phyloP scores from a whole-genome alignment of 2,329 filamentous ascomycete species.

The Talaromyces sp. region DNA sequence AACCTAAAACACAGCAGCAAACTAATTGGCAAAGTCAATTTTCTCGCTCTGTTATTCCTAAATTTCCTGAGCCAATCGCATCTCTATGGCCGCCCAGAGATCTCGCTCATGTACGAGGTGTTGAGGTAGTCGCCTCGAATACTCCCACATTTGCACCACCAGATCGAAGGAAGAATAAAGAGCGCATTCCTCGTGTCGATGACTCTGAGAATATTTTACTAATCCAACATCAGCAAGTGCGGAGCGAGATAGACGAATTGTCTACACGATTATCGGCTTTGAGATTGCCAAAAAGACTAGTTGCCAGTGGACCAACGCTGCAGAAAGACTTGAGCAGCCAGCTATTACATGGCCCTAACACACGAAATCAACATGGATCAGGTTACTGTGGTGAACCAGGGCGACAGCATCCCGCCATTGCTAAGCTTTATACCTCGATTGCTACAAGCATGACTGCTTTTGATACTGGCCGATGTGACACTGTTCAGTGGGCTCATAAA shows the following conservation, averaged over 20 bases:
- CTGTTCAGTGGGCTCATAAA: constrained; percentile 70
- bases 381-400: constrained; percentile 6
- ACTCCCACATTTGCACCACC: neutral
- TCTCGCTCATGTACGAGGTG: constrained; percentile 47
- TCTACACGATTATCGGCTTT: constrained; percentile 12
- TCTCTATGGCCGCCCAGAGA: constrained; percentile 35
- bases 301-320: constrained; percentile 24
- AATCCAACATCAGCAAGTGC: constrained; percentile 6
- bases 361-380: constrained; percentile 4
- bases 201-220: constrained; percentile 29
- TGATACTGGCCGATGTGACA: constrained; percentile 71
- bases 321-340: constrained; percentile 23
- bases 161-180: constrained; percentile 34
- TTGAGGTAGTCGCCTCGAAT: neutral
- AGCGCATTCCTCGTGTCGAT: constrained; percentile 24
- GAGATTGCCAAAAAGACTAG: constrained; percentile 23
- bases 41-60: constrained; percentile 18
- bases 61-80: constrained; percentile 26
- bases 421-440: constrained; percentile 55
- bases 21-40: neutral
- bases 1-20: neutral
- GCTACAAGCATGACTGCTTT: constrained; percentile 65
- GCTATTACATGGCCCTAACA: constrained; percentile 18
- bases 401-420: constrained; percentile 52
- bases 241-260: neutral